A percentile compares a stretch with the other conserved stretches of the same genome.
These are phyloP conservation scores for Sambucus nigra DNA, from an alignment of 129 eudicot genomes.

Conservation along the genomic window DNA sequence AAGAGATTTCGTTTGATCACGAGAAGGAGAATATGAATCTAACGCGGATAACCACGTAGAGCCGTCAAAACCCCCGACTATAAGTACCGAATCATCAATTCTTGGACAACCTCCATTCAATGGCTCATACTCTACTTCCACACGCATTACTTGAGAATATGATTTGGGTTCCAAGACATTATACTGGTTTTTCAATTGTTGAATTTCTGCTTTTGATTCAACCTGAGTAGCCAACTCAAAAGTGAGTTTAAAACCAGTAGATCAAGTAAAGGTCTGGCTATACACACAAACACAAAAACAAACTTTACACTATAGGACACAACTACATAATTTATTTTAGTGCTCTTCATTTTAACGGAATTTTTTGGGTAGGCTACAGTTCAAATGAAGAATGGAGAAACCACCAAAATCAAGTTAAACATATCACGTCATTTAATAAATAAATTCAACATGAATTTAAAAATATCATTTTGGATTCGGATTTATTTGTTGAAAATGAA, in stretches of 20 bases:
- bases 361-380: too few relatives aligned
- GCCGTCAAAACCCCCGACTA: slow-evolving; percentile 70
- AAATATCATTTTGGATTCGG: too few relatives aligned
- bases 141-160: slow-evolving; percentile 12
- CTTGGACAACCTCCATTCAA: not conserved
- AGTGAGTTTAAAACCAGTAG: not conserved
- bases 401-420: not conserved
- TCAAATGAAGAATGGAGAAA: not conserved
- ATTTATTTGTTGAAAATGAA: not conserved
- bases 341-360: too few relatives aligned
- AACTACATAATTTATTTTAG: too few relatives aligned
- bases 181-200: slow-evolving; percentile 20
- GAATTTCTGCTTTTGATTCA: slow-evolving; percentile 37
- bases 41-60: slow-evolving; percentile 45
- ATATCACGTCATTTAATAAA: not conserved
- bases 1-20: slow-evolving; percentile 33
- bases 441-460: not conserved
- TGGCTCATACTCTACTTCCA: slow-evolving; percentile 11
- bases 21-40: slow-evolving; percentile 34
- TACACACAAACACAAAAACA: not conserved
- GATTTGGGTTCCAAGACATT: slow-evolving; percentile 14
- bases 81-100: slow-evolving; percentile 22
- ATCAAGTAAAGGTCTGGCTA: not conserved
- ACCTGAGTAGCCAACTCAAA: slow-evolving; percentile 24
- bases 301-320: not conserved